These are phyloP conservation scores for Tubosaeta sp. DNA, from an alignment of 768 basidiomycete genomes.

Conservation along the genomic window DNA sequence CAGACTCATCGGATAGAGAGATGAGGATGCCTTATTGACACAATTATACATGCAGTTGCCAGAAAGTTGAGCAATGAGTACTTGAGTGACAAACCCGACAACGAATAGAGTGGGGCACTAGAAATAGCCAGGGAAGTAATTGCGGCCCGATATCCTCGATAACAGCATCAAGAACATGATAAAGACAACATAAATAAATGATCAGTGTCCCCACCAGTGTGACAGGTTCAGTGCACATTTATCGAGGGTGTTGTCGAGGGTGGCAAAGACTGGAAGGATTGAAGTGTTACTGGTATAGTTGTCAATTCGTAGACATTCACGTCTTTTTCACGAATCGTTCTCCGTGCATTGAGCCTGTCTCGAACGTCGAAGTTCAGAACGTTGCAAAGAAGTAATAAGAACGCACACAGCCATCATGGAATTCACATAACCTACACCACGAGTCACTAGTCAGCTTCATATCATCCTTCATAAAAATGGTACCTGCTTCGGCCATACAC, in stretches of 20 bases:
- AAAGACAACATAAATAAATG: neutral
- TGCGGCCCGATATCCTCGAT: too few species aligned
- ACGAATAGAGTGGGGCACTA: neutral
- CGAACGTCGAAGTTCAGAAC: neutral
- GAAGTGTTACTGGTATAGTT: neutral
- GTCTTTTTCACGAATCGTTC: conserved; percentile 6
- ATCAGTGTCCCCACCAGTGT: neutral
- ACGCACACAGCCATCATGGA: conserved; percentile 15
- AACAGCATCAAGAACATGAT: too few species aligned
- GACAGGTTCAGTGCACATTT: neutral
- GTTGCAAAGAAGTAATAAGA: neutral
- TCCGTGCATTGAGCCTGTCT: conserved; percentile 12
- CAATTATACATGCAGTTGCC: too few species aligned
- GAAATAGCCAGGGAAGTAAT: too few species aligned
- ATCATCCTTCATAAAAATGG: neutral
- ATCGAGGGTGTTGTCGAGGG: neutral
- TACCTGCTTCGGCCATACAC: conserved; percentile 5
- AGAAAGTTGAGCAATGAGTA: too few species aligned
- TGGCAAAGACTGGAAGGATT: neutral
- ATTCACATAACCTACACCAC: conserved; percentile 10
- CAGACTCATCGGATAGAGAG: too few species aligned
- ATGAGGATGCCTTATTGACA: too few species aligned
- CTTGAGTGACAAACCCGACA: neutral
- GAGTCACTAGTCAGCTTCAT: neutral
- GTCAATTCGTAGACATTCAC: neutral